phyloP scores from a whole-genome alignment of 306 rosid genomes.

The Trifolium pratense region DNA sequence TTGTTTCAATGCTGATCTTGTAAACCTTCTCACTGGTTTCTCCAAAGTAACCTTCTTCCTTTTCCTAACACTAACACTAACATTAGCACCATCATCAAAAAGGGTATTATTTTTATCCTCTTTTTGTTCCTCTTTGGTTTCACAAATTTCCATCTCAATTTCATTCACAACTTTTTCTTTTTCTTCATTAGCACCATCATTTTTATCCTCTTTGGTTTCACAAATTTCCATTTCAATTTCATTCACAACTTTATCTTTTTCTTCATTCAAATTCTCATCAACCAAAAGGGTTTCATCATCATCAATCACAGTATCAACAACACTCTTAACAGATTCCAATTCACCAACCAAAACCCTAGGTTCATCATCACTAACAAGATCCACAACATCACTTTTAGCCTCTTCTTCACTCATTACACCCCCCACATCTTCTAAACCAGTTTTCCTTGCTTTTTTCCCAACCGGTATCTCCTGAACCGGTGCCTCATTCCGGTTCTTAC shows the following conservation, averaged over 20 bases:
- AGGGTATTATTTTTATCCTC: constrained; percentile 18
- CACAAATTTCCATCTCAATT: neutral
- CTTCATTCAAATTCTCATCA: constrained; percentile 35
- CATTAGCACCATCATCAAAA: neutral
- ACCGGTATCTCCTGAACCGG: neutral
- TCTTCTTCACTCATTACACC: constrained; percentile 65
- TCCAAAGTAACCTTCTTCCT: constrained; percentile 31
- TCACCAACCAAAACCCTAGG: constrained; percentile 44
- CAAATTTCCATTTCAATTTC: neutral
- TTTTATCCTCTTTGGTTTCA: constrained; percentile 9
- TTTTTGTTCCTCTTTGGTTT: neutral
- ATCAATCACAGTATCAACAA: constrained; percentile 38
- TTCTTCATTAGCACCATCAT: constrained; percentile 13
- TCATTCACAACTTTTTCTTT: constrained; percentile 35
- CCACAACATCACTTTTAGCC: constrained; percentile 78
- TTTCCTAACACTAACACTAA: neutral
- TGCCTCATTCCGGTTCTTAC: constrained; percentile 33
- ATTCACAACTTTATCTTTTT: constrained; percentile 34
- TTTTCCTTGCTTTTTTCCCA: constrained; percentile 31
- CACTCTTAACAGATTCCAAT: constrained; percentile 20
- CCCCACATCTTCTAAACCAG: constrained; percentile 1
- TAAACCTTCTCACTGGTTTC: constrained; percentile 58
- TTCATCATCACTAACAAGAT: constrained; percentile 70
- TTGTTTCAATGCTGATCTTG: constrained; percentile 66
- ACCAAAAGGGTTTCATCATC: constrained; percentile 31